These are phyloP conservation scores for Fusarium foetens DNA, from an alignment of 2,329 filamentous ascomycete species.

Conservation along the genomic window DNA sequence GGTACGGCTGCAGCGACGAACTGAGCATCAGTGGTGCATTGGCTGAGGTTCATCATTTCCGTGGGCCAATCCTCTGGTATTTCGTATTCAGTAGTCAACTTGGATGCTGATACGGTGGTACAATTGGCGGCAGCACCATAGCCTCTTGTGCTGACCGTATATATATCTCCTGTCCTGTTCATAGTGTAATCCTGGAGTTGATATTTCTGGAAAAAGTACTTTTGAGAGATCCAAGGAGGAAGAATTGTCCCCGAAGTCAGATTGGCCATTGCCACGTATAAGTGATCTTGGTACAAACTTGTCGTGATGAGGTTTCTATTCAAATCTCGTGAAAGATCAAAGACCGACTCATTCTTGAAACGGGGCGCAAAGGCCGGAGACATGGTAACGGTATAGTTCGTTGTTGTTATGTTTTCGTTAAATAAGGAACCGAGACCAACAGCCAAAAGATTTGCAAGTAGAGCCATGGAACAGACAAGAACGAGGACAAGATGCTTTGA, in stretches of 20 bases:
- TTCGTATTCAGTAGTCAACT: not conserved
- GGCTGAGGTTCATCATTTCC: not conserved
- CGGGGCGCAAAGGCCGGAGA: conserved; percentile 11
- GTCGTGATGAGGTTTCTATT: not conserved
- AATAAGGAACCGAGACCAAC: conserved; percentile 64
- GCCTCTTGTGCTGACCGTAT: conserved; percentile 19
- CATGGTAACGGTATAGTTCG: conserved; percentile 17
- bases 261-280: conserved; percentile 58
- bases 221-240: conserved; percentile 60
- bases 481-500: conserved; percentile 58
- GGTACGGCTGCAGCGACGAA: not conserved
- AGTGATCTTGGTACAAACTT: conserved; percentile 37
- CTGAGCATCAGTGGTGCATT: not conserved
- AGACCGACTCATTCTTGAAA: conserved; percentile 39
- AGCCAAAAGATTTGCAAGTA: conserved; percentile 64
- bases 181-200: not conserved
- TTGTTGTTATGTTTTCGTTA: conserved; percentile 46
- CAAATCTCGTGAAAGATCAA: too few relatives aligned
- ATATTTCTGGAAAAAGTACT: conserved; percentile 61
- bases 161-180: not conserved
- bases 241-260: conserved; percentile 54
- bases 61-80: not conserved
- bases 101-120: not conserved
- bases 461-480: conserved; percentile 57
- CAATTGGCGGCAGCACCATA: conserved; percentile 45